These are phyloP conservation scores for Penicillium herquei DNA, from an alignment of 495 filamentous ascomycete species.

Conservation along the genomic window DNA sequence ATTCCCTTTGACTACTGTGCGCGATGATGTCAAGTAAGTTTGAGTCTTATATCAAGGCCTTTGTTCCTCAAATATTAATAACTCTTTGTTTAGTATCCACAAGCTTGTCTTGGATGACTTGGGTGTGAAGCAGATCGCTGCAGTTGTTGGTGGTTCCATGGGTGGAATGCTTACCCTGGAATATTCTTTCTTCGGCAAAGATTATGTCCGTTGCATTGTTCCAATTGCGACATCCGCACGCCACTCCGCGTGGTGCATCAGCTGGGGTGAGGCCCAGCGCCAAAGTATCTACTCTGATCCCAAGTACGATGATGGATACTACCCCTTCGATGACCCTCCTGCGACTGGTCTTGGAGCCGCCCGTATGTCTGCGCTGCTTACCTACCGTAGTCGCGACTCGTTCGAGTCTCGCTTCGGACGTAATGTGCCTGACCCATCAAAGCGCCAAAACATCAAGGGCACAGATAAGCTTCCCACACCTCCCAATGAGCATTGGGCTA, in stretches of 20 bases:
- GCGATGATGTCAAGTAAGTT: conserved; percentile 89
- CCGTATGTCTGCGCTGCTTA: conserved; percentile 93
- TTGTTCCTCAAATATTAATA: not conserved
- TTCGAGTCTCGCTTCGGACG: conserved; percentile 94
- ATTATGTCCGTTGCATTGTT: conserved; percentile 88
- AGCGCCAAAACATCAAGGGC: conserved; percentile 74
- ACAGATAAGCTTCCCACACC: conserved; percentile 60
- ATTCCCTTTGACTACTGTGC: conserved; percentile 90
- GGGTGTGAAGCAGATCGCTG: conserved; percentile 80
- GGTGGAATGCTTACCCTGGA: conserved; percentile 96
- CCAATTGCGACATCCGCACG: conserved; percentile 93
- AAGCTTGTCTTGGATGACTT: conserved; percentile 88
- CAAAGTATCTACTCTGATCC: conserved; percentile 98
- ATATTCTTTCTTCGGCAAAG: conserved; percentile 93
- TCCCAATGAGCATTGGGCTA: conserved; percentile 81
- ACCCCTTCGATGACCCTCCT: conserved; percentile 79
- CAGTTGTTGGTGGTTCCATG: conserved; percentile 95
- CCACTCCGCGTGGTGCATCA: conserved; percentile 98
- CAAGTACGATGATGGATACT: conserved; percentile 97
- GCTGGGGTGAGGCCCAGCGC: conserved; percentile 95
- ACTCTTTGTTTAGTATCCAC: conserved; percentile 63
- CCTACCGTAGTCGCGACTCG: conserved; percentile 93
- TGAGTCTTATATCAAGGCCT: not conserved
- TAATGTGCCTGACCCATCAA: conserved; percentile 83
- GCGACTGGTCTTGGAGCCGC: conserved; percentile 85